Evolutionary conservation across 495 filamentous ascomycete genomes (phyloP).

Genomic region (Aspergillus campestris): DNA sequence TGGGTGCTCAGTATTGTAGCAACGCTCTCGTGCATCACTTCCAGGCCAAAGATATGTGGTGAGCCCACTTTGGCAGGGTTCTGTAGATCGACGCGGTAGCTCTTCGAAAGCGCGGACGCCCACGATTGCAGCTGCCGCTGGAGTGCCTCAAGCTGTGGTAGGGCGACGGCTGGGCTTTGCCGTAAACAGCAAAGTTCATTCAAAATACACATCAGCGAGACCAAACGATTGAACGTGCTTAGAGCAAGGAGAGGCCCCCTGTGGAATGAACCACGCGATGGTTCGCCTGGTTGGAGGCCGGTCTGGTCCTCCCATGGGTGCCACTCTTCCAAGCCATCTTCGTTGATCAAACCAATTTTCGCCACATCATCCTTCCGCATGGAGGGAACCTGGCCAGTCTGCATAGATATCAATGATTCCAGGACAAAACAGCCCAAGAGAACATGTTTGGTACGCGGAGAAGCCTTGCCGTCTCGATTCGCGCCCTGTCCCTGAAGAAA

Average conservation of each 20-base stretch:
- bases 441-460: conserved; percentile 37
- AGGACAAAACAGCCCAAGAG: conserved; percentile 57
- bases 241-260: conserved; percentile 47
- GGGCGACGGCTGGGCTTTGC: conserved; percentile 17
- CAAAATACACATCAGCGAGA: conserved; percentile 37
- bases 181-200: conserved; percentile 30
- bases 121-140: conserved; percentile 32
- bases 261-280: conserved; percentile 30
- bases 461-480: conserved; percentile 14
- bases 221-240: conserved; percentile 52
- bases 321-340: conserved; percentile 66
- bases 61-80: conserved; percentile 18
- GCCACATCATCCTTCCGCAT: conserved; percentile 40
- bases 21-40: conserved; percentile 33
- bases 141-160: conserved; percentile 25
- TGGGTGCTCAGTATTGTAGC: conserved; percentile 21
- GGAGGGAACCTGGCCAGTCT: conserved; percentile 42
- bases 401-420: conserved; percentile 52
- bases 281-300: conserved; percentile 19
- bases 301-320: conserved; percentile 53
- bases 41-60: conserved; percentile 33
- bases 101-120: conserved; percentile 25
- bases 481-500: conserved; percentile 9
- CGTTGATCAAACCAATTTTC: conserved; percentile 36
- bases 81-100: conserved; percentile 28